Conservation (phyloP, 2,329 filamentous ascomycete genomes). For the Colletotrichum somersetense region DNA sequence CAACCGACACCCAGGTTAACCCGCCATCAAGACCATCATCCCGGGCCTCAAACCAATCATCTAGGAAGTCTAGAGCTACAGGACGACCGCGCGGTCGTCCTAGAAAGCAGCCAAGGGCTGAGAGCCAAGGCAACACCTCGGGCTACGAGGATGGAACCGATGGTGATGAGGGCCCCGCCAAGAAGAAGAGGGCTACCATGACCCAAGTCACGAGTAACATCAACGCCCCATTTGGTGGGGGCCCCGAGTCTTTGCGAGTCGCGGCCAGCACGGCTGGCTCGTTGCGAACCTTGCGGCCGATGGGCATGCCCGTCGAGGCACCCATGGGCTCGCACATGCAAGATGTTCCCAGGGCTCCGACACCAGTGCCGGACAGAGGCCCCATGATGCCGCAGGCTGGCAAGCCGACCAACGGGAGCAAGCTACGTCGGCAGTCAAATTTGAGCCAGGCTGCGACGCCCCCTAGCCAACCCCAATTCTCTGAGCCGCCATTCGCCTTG, state of each 20-base stretch:
- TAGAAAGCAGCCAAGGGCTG: slow-evolving; percentile 61
- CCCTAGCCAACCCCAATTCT: slow-evolving; percentile 51
- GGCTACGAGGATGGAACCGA: slow-evolving; percentile 78
- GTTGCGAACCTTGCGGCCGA: slow-evolving; percentile 84
- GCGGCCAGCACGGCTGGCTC: slow-evolving; percentile 91
- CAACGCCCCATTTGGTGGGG: slow-evolving; percentile 77
- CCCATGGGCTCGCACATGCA: slow-evolving; percentile 69
- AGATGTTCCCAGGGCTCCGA: slow-evolving; percentile 81
- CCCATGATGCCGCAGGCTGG: slow-evolving; percentile 46
- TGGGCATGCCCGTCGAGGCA: slow-evolving; percentile 64
- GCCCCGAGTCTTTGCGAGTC: slow-evolving; percentile 86
- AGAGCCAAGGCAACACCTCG: slow-evolving; percentile 75
- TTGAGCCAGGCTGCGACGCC: slow-evolving; percentile 58
- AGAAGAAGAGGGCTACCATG: slow-evolving; percentile 84
- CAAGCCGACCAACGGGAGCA: slow-evolving; percentile 59
- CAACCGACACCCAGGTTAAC: slow-evolving; percentile 50
- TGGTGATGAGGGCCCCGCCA: slow-evolving; percentile 65
- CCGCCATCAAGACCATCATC: slow-evolving; percentile 70
- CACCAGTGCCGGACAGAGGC: slow-evolving; percentile 73
- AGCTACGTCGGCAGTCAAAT: slow-evolving; percentile 71
- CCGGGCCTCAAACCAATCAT: slow-evolving; percentile 64
- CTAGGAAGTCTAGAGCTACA: slow-evolving; percentile 59
- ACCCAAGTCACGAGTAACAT: slow-evolving; percentile 80
- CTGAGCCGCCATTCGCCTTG: slow-evolving; percentile 62
- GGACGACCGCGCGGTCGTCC: slow-evolving; percentile 69